These are phyloP conservation scores for Sanghuangporus baumii DNA, from an alignment of 1,284 basidiomycete genomes.

Conservation along the genomic window DNA sequence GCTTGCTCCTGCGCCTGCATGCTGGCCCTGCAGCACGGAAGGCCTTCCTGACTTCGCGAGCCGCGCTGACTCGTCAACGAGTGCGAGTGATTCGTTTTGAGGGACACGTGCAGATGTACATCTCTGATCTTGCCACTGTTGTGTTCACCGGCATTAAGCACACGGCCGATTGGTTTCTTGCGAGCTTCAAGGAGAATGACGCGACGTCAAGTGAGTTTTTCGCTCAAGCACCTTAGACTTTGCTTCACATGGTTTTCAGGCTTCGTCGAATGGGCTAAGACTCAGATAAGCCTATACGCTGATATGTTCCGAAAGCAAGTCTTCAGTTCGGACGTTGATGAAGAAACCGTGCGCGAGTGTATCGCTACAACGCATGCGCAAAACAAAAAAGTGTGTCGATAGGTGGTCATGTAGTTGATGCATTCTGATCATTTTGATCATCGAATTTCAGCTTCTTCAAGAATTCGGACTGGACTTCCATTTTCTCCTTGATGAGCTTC, in stretches of 20 bases:
- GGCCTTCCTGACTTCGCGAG: conserved; percentile 79
- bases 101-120: conserved; percentile 79
- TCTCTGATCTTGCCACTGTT: conserved; percentile 78
- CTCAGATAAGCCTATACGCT: conserved; percentile 80
- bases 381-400: conserved; percentile 64
- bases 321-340: conserved; percentile 74
- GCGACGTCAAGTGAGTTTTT: conserved; percentile 76
- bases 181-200: conserved; percentile 91
- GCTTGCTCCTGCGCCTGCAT: conserved; percentile 69
- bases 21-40: conserved; percentile 77
- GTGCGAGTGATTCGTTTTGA: conserved; percentile 87
- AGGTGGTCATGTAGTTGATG: not conserved
- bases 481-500: conserved; percentile 71
- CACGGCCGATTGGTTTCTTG: conserved; percentile 96
- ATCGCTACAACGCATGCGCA: conserved; percentile 70
- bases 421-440: not conserved
- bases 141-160: conserved; percentile 90
- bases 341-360: conserved; percentile 67
- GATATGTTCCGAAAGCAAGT: conserved; percentile 90
- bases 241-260: conserved; percentile 38
- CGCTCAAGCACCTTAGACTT: conserved; percentile 3
- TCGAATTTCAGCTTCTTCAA: conserved; percentile 60
- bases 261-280: conserved; percentile 92
- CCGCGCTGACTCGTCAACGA: conserved; percentile 69
- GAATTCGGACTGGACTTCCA: conserved; percentile 93